Base-by-base conservation (phyloP, 768 basidiomycete genomes). In the Leccinum fibrillosum region DNA sequence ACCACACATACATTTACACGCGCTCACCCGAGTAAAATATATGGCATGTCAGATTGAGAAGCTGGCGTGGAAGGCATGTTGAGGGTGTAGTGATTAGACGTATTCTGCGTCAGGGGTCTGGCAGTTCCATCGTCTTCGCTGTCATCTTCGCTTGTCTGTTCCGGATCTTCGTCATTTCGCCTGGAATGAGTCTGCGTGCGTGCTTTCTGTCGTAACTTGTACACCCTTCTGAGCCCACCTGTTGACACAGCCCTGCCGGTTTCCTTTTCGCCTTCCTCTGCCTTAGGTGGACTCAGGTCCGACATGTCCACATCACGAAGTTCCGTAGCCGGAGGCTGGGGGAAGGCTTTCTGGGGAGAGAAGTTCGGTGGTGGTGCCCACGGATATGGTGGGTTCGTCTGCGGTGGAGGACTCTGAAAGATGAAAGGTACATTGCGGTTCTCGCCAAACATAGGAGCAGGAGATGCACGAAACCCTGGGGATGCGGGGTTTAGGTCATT, bases 1-100 rank as follows among this genome's bases (percentile, higher is more conserved):
- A 26, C 57, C 48, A 51, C 23, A 55, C 45, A 39, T 53, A 52
- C 19, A 44, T 52, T 28, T 34, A 35, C 60, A 53, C 53, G 13
- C 25, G 30, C 88, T 68, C 64, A 94, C 94, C 94, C 94, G 51
- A 94, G 81, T 28, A 97, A 77, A 54, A 94, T 76, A 73, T 93
- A 92, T 21, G 95, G 95, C 35, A 78, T 74, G 59, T 91, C 88
- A 28, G 84, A 84, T 60, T 75, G 81, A 44, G 80, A 77, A 25
- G 77, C 68, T 25, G 83, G 73, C 17, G 82, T 79, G 25, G 86
- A 79, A 17, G 91, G 81, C 76, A 93, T 78, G 73, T 93, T 91
- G 58, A 93, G 79, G 2, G 91, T 92, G 71, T 91, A 93, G 66
- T 92, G 90, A 68, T 90, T 86, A 49, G 86, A 85, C 35, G 81